Conservation (phyloP, 2,329 filamentous ascomycete genomes). For the Hortaea werneckii region DNA sequence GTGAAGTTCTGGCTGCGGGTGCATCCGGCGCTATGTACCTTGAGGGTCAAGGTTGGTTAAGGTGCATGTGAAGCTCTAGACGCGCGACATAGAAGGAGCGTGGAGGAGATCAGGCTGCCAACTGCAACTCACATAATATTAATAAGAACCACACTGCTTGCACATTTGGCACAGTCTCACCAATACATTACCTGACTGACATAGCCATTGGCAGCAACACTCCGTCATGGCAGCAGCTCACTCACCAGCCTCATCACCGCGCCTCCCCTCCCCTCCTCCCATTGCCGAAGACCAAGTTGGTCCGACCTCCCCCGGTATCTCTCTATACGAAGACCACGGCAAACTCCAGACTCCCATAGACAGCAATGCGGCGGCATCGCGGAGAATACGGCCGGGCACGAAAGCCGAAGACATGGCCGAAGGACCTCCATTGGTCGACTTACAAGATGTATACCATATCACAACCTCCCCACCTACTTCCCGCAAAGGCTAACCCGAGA, state of each 20-base stretch:
- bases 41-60: no score
- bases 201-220: no score
- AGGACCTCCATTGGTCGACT: conserved; percentile 76
- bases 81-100: no score
- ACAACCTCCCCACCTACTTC: background rate
- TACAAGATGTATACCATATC: conserved; percentile 58
- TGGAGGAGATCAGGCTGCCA: no score
- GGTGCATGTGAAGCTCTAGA: no score
- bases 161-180: no score
- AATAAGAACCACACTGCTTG: no score
- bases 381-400: conserved; percentile 85
- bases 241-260: conserved; percentile 65
- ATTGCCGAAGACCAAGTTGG: conserved; percentile 89
- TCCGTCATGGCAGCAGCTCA: conserved; percentile 24
- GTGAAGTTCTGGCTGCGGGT: no score
- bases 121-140: no score
- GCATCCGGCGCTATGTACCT: no score
- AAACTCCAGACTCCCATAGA: conserved; percentile 43
- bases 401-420: conserved; percentile 87
- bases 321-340: conserved; percentile 50
- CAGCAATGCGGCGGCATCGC: conserved; percentile 61
- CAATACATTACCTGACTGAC: no score
- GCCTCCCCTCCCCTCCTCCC: conserved; percentile 88
- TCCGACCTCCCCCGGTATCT: conserved; percentile 61
- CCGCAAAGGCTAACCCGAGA: background rate